phyloP scores from a whole-genome alignment of 176 grass and related monocot genomes.

The Bonia amplexicaulis region DNA sequence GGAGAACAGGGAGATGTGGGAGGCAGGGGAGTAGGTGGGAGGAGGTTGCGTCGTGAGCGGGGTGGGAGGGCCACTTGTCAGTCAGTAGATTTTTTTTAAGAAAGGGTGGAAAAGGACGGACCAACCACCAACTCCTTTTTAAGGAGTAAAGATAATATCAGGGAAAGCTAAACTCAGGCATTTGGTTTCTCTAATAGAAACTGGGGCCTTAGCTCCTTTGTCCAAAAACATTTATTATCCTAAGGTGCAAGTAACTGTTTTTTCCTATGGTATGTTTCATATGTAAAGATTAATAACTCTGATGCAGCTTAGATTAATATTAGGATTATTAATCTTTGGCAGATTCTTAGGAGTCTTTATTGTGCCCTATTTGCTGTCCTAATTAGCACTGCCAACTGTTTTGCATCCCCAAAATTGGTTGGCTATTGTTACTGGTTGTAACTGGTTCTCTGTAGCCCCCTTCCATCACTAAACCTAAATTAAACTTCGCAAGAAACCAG shows the following conservation, averaged over 20 bases:
- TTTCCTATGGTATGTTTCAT: not conserved
- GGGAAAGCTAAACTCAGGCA: not conserved
- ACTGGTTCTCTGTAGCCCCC: not conserved
- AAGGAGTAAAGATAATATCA: too few relatives aligned
- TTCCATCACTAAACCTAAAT: not conserved
- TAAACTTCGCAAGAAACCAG: not conserved
- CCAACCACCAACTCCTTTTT: too few relatives aligned
- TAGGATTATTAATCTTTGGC: not conserved
- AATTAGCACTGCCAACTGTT: not conserved
- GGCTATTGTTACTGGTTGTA: not conserved
- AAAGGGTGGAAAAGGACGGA: too few relatives aligned
- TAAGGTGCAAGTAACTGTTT: not conserved
- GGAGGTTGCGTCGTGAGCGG: too few relatives aligned
- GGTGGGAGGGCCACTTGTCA: too few relatives aligned
- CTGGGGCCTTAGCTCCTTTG: not conserved
- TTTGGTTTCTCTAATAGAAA: slow-evolving; percentile 1
- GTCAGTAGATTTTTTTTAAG: too few relatives aligned
- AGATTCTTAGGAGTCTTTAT: not conserved
- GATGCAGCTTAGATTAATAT: not conserved
- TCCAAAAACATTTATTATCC: not conserved
- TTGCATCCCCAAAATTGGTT: not conserved
- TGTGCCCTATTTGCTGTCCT: slow-evolving; percentile 9
- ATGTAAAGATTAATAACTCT: not conserved
- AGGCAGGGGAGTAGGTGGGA: too few relatives aligned
- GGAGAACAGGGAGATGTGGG: too few relatives aligned